A percentile compares a stretch with the other conserved stretches of the same genome.
Conservation (phyloP, 1,139 yeast species). For the Sugiyamaella paludigena region DNA sequence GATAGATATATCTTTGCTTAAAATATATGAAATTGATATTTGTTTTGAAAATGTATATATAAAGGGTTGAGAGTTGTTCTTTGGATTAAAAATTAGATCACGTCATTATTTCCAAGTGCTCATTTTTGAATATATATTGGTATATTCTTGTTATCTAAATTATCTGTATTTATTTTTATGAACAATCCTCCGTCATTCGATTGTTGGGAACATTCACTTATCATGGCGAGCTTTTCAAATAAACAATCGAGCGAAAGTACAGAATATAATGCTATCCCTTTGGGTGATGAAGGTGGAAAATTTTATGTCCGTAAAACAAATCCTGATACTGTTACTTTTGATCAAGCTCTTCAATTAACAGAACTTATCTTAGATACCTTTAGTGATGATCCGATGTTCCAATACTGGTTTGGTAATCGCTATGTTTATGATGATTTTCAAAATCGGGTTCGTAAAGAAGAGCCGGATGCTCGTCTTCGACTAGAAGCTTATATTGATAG, state of each 20-base stretch:
- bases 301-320: conserved; percentile 8
- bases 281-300: conserved; percentile 4
- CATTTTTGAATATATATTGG: too few species aligned
- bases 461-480: conserved; percentile 15
- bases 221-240: not conserved
- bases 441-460: conserved; percentile 6
- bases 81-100: too few species aligned
- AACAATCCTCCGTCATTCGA: too few species aligned
- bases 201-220: not conserved
- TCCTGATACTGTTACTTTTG: conserved; percentile 10
- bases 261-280: not conserved
- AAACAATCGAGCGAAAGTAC: not conserved
- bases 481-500: conserved; percentile 13
- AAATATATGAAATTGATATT: too few species aligned
- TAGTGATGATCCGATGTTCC: conserved; percentile 13
- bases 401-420: conserved; percentile 19
- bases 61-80: too few species aligned
- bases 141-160: too few species aligned
- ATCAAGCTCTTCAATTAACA: conserved; percentile 15
- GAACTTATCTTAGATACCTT: conserved; percentile 20
- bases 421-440: conserved; percentile 17
- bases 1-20: too few species aligned
- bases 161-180: not conserved
- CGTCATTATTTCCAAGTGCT: too few species aligned
- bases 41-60: too few species aligned